Evolutionary conservation across 148 eudicot genomes (phyloP).

Genomic region (Silene uniflora): DNA sequence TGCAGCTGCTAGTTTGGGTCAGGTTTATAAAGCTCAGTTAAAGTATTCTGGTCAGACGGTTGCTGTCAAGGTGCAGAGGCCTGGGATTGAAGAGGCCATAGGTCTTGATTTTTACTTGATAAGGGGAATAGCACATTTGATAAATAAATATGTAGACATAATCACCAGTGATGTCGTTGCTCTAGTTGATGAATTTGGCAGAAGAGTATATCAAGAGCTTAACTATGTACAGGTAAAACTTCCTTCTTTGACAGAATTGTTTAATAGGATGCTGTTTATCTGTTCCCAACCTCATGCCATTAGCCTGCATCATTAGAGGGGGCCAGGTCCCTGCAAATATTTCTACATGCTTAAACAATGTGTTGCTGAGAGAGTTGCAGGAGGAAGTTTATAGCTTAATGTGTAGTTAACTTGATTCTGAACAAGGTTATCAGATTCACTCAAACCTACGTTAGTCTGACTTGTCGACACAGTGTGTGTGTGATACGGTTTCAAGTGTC

Average conservation of each 20-base stretch:
- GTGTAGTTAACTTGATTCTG: neutral
- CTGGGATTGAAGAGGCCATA: conserved; percentile 95
- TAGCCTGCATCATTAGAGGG: neutral
- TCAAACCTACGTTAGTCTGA: neutral
- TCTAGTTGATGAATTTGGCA: conserved; percentile 92
- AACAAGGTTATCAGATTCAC: neutral
- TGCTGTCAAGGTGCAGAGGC: conserved; percentile 99
- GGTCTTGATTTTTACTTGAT: conserved; percentile 93
- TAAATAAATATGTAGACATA: conserved; percentile 80
- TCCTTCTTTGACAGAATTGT: conserved; percentile 1
- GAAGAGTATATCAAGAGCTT: conserved; percentile 97
- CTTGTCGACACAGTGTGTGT: neutral
- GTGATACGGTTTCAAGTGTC: neutral
- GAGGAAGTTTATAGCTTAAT: conserved; percentile 3
- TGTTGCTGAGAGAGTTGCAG: conserved; percentile 1
- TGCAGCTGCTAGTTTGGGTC: conserved; percentile 99
- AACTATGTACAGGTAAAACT: conserved; percentile 90
- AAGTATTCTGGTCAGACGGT: conserved; percentile 83
- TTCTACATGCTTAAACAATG: neutral
- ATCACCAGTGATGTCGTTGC: conserved; percentile 92
- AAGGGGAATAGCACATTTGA: conserved; percentile 76
- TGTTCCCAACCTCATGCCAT: neutral
- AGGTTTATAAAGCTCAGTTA: conserved; percentile 93
- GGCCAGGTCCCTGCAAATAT: neutral
- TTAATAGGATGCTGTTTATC: conserved; percentile 1